Percentiles rank a stretch among this genome's conserved stretches.
Conservation (phyloP, 441 rosid genomes). For the Bocquillonia castaneifolia region DNA sequence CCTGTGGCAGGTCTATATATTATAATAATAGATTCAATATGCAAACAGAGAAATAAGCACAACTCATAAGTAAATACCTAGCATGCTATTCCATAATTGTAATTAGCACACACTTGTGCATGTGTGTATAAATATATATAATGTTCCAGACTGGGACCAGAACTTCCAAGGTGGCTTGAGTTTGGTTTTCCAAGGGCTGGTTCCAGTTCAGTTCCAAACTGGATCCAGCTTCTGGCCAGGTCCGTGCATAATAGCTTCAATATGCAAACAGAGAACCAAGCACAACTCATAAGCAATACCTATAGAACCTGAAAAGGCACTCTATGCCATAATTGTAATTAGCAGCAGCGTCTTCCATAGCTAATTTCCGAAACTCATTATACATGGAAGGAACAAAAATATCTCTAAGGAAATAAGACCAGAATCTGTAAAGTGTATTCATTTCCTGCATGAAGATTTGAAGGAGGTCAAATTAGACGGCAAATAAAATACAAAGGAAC, state of each 20-base stretch:
- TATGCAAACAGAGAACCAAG: slow-evolving; percentile 6
- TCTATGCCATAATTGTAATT: slow-evolving; percentile 81
- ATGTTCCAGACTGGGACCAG: too few species aligned
- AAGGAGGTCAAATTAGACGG: neutral
- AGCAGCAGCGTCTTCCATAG: slow-evolving; percentile 81
- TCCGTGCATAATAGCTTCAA: slow-evolving; percentile 7
- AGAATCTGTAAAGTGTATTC: slow-evolving; percentile 90
- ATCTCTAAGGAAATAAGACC: slow-evolving; percentile 92
- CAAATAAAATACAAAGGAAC: neutral
- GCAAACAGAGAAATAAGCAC: slow-evolving; percentile 8
- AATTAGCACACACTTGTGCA: too few species aligned
- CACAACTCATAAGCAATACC: slow-evolving; percentile 42
- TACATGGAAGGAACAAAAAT: slow-evolving; percentile 72
- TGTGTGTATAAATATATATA: too few species aligned
- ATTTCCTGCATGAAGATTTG: slow-evolving; percentile 66
- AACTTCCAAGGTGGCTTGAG: too few species aligned
- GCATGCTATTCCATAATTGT: slow-evolving; percentile 83
- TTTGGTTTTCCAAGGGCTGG: too few species aligned
- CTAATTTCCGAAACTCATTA: slow-evolving; percentile 73
- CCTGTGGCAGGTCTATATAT: too few species aligned
- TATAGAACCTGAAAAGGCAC: slow-evolving; percentile 94
- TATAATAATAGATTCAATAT: slow-evolving; percentile 10
- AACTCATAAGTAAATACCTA: slow-evolving; percentile 49
- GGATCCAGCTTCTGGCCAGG: too few species aligned
- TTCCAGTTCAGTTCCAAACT: too few species aligned